These are phyloP conservation scores for Arxiozyma bovina DNA, from an alignment of 1,139 yeast species.

Conservation along the genomic window DNA sequence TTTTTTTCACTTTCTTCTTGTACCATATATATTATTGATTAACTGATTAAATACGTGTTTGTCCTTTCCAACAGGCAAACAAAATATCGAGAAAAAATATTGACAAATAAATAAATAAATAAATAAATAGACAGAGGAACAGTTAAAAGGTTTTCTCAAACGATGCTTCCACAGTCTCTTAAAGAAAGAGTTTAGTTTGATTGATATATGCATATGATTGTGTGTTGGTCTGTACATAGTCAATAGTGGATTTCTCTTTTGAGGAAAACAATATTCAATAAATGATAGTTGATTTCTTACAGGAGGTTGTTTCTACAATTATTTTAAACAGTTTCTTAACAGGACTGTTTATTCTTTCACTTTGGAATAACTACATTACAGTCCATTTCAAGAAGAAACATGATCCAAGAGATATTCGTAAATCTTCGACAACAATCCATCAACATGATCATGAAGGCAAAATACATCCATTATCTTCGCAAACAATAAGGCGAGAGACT, in stretches of 20 bases:
- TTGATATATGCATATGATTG: background rate
- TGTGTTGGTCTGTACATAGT: background rate
- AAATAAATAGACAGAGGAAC: background rate
- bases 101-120: too few species aligned
- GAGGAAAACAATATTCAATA: background rate
- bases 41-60: background rate
- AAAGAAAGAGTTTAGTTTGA: background rate
- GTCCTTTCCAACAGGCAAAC: background rate
- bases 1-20: background rate
- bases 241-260: too few species aligned
- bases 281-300: constrained; percentile 7
- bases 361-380: constrained; percentile 24
- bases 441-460: constrained; percentile 6
- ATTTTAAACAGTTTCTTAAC: constrained; percentile 18
- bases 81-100: background rate
- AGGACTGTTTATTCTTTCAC: constrained; percentile 22
- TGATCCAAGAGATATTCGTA: constrained; percentile 27
- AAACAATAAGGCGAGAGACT: constrained; percentile 7
- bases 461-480: background rate
- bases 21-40: too few species aligned
- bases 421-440: constrained; percentile 18
- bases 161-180: too few species aligned
- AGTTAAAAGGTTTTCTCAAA: background rate
- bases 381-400: constrained; percentile 19
- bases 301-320: constrained; percentile 14